These are phyloP conservation scores for Mycena rebaudengoi DNA, from an alignment of 768 basidiomycete genomes.

Conservation along the genomic window DNA sequence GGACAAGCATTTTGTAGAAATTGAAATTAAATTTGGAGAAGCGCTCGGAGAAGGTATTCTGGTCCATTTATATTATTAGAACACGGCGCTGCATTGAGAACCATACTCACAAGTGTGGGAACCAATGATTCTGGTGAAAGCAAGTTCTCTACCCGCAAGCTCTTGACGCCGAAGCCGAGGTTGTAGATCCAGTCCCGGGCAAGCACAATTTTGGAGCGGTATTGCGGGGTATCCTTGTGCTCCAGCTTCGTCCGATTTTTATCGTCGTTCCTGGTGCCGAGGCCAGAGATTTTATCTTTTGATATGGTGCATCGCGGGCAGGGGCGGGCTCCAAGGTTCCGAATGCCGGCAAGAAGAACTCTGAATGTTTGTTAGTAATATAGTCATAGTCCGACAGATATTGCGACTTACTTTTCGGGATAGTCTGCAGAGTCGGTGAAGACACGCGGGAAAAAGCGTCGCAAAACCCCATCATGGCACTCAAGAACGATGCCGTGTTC, in stretches of 20 bases:
- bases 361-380: slow-evolving; percentile 11
- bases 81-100: neutral
- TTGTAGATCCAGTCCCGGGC: neutral
- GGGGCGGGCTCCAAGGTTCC: slow-evolving; percentile 35
- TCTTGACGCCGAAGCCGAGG: neutral
- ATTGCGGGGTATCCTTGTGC: neutral
- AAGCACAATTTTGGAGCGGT: neutral
- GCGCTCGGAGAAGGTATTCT: slow-evolving; percentile 32
- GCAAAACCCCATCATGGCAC: neutral
- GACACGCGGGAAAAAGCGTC: slow-evolving; percentile 6
- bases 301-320: slow-evolving; percentile 40
- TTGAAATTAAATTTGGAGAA: slow-evolving; percentile 18
- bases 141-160: neutral
- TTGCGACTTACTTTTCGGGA: neutral
- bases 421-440: slow-evolving; percentile 12
- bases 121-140: neutral
- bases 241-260: neutral
- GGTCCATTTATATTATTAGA: neutral
- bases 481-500: slow-evolving; percentile 8
- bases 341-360: slow-evolving; percentile 32
- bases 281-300: slow-evolving; percentile 26
- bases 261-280: slow-evolving; percentile 29
- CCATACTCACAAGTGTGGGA: too few species aligned
- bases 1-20: slow-evolving; percentile 25
- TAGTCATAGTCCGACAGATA: neutral